A percentile compares a stretch with the other conserved stretches of the same genome.
phyloP scores from a whole-genome alignment of 768 basidiomycete genomes.

The Exidia glandulosa region DNA sequence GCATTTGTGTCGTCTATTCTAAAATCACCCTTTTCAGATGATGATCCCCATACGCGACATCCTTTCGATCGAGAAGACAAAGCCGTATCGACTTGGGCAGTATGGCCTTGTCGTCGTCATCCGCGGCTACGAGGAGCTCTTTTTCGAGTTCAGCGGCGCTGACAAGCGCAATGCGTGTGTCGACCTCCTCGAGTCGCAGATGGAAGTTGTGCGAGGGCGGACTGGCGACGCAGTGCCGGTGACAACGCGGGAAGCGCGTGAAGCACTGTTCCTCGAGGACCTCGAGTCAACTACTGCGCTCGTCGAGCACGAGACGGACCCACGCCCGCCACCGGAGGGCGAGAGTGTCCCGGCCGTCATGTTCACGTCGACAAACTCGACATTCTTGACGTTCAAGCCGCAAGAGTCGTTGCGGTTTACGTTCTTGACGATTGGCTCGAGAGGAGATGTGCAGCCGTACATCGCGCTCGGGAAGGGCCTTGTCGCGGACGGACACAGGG shows the following conservation, averaged over 20 bases:
- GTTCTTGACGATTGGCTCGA: constrained; percentile 89
- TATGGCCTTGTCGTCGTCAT: constrained; percentile 83
- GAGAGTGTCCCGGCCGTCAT: constrained; percentile 64
- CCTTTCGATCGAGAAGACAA: constrained; percentile 70
- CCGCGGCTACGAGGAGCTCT: constrained; percentile 93
- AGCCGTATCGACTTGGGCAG: constrained; percentile 82
- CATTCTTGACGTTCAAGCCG: constrained; percentile 95
- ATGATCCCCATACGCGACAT: constrained; percentile 86
- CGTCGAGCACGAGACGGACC: constrained; percentile 22
- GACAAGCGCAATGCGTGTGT: constrained; percentile 75
- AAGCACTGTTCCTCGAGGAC: constrained; percentile 77
- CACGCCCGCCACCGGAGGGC: constrained; percentile 38
- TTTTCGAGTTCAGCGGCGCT: constrained; percentile 83
- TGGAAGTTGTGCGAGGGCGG: constrained; percentile 54
- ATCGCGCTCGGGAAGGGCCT: constrained; percentile 90
- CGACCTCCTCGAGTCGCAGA: constrained; percentile 60
- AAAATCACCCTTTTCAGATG: constrained; percentile 51
- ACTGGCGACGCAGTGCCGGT: constrained; percentile 24
- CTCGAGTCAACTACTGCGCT: constrained; percentile 24
- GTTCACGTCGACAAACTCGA: constrained; percentile 93
- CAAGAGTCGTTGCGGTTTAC: constrained; percentile 77
- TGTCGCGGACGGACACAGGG: constrained; percentile 79
- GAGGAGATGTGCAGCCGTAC: constrained; percentile 97
- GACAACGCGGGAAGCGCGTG: constrained; percentile 29
- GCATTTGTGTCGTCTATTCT: not conserved